phyloP scores from a whole-genome alignment of 352 stramenopile species.

The Pseudoperonospora humuli region DNA sequence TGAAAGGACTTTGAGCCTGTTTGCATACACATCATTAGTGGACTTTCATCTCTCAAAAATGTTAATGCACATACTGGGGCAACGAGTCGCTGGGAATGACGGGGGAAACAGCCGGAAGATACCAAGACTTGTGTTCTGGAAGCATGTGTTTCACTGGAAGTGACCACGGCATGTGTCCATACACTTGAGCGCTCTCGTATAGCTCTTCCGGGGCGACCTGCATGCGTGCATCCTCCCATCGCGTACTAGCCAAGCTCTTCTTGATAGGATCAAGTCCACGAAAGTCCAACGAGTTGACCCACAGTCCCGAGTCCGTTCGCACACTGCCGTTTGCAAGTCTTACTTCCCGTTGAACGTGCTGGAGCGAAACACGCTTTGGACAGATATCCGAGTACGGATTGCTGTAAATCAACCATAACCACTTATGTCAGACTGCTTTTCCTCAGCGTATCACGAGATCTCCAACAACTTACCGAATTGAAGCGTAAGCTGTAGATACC shows the following conservation, averaged over 20 bases:
- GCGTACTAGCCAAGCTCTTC: conserved; percentile 34
- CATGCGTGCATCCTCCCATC: conserved; percentile 36
- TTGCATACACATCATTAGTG: conserved; percentile 2
- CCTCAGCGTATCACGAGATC: not conserved
- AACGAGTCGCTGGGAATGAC: conserved; percentile 14
- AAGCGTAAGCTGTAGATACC: conserved; percentile 34
- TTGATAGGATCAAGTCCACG: conserved; percentile 43
- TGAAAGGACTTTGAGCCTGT: conserved; percentile 51
- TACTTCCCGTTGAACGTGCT: conserved; percentile 59
- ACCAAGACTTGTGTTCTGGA: conserved; percentile 65
- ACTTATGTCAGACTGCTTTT: not conserved
- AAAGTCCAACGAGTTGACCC: conserved; percentile 68
- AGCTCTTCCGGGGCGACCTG: conserved; percentile 31
- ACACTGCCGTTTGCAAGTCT: conserved; percentile 36
- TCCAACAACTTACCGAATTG: conserved; percentile 30
- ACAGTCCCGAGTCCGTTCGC: conserved; percentile 53
- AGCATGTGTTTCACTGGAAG: conserved; percentile 57
- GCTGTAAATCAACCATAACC: conserved; percentile 19
- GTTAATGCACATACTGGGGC: conserved; percentile 23
- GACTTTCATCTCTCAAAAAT: not conserved
- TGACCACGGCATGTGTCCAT: conserved; percentile 62
- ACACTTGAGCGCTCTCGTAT: conserved; percentile 47
- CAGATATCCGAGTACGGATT: conserved; percentile 71
- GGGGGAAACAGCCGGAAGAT: conserved; percentile 34
- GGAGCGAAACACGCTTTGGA: conserved; percentile 59